These are phyloP conservation scores for Suillus ampliporus DNA, from an alignment of 768 basidiomycete species.

Conservation along the genomic window DNA sequence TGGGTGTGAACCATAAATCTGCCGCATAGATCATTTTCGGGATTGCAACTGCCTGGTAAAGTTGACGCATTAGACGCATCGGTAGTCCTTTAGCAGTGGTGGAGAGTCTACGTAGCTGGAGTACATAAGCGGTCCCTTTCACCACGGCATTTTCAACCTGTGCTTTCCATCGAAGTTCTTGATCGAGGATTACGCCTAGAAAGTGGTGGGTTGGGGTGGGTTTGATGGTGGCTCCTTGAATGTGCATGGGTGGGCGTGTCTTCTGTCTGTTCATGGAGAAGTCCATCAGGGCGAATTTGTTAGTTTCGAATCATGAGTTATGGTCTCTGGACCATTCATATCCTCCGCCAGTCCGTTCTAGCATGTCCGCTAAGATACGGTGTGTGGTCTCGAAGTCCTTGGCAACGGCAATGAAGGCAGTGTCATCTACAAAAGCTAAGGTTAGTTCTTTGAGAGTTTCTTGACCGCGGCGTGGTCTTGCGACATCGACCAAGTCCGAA, in stretches of 20 bases:
- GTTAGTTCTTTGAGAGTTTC: not conserved
- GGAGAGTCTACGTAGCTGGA: too few species aligned
- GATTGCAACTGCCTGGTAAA: too few species aligned
- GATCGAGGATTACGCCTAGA: not conserved
- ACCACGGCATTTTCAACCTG: too few species aligned
- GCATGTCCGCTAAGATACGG: conserved; percentile 4
- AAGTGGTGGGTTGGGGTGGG: not conserved
- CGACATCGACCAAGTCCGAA: conserved; percentile 23
- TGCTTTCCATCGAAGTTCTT: too few species aligned
- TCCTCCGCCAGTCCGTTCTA: conserved; percentile 20
- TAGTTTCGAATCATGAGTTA: conserved; percentile 23
- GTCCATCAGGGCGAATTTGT: conserved; percentile 19
- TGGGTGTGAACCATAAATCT: too few species aligned
- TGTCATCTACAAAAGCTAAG: conserved; percentile 33
- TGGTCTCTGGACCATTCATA: conserved; percentile 19
- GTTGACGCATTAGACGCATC: too few species aligned
- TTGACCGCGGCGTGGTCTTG: not conserved
- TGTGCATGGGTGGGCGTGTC: not conserved
- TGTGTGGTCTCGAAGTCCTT: conserved; percentile 25
- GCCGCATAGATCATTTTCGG: too few species aligned
- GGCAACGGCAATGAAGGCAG: conserved; percentile 24
- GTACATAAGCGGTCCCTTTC: too few species aligned
- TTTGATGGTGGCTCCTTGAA: not conserved
- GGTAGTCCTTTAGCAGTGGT: too few species aligned
- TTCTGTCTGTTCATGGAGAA: not conserved